Percentiles rank a stretch among this genome's conserved stretches.
These are phyloP conservation scores for Paxillus rubicundulus DNA, from an alignment of 768 basidiomycete genomes.

Conservation along the genomic window DNA sequence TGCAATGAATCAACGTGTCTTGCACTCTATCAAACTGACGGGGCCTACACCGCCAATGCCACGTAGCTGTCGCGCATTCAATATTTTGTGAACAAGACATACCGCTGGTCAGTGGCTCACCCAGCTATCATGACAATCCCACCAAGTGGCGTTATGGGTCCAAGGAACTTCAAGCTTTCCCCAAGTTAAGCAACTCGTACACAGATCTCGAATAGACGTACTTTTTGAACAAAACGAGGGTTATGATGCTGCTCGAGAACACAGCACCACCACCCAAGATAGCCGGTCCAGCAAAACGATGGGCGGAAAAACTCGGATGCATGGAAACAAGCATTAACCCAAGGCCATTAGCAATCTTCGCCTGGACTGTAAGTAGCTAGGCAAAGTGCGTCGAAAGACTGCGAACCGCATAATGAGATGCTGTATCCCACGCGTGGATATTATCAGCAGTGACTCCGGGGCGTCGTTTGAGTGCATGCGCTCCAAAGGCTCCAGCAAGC, in stretches of 20 bases:
- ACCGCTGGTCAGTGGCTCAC: conserved; percentile 36
- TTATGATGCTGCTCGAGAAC: conserved; percentile 65
- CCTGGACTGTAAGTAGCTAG: conserved; percentile 7
- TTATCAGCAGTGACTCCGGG: conserved; percentile 48
- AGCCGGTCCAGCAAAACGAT: conserved; percentile 67
- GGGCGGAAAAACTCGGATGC: conserved; percentile 57
- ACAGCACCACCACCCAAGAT: conserved; percentile 54
- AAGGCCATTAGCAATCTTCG: conserved; percentile 67
- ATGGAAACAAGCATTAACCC: conserved; percentile 59
- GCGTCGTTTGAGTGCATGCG: conserved; percentile 55
- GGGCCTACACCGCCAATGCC: conserved; percentile 44
- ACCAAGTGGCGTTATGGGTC: conserved; percentile 67
- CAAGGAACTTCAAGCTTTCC: conserved; percentile 47
- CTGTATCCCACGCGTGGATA: conserved; percentile 60
- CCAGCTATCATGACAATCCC: conserved; percentile 65
- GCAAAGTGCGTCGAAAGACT: neutral
- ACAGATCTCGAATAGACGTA: conserved; percentile 14
- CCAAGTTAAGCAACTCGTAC: conserved; percentile 2
- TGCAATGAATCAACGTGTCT: neutral
- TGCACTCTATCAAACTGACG: neutral
- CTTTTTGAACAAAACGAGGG: conserved; percentile 50
- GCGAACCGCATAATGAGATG: conserved; percentile 60
- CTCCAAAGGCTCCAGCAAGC: conserved; percentile 64
- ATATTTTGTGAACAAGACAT: conserved; percentile 1
- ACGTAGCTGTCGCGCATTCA: conserved; percentile 43